These are phyloP conservation scores for Penicillium atrosanguineum DNA, from an alignment of 495 filamentous ascomycete species.

Conservation along the genomic window DNA sequence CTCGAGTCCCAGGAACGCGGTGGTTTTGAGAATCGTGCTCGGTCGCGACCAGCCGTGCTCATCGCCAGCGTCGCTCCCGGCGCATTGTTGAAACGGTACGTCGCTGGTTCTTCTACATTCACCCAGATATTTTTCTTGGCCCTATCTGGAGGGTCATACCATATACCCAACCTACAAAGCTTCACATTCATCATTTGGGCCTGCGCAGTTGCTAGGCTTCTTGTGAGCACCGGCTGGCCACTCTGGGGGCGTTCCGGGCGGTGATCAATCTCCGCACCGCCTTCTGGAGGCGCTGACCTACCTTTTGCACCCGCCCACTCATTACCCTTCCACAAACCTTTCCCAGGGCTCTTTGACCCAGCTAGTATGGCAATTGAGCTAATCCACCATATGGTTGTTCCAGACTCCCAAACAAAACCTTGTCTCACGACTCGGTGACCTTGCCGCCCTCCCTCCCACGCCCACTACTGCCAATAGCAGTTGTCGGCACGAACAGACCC, in stretches of 20 bases:
- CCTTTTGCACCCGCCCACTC: constrained; percentile 23
- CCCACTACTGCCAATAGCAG: constrained; percentile 15
- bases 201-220: constrained; percentile 26
- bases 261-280: constrained; percentile 52
- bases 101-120: constrained; percentile 26
- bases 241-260: constrained; percentile 35
- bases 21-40: constrained; percentile 34
- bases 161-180: not conserved
- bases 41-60: constrained; percentile 40
- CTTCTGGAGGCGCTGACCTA: constrained; percentile 35
- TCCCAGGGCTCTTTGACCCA: constrained; percentile 1
- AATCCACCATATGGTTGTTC: constrained; percentile 15
- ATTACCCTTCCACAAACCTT: constrained; percentile 14
- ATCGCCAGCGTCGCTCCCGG: constrained; percentile 34
- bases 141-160: not conserved
- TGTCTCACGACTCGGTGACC: constrained; percentile 18
- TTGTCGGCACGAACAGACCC: constrained; percentile 3
- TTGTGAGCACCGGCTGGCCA: constrained; percentile 22
- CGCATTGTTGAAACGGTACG: constrained; percentile 48
- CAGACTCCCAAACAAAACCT: constrained; percentile 13
- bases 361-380: constrained; percentile 29
- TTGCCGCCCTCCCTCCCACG: constrained; percentile 19
- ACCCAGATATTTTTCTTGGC: constrained; percentile 3
- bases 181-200: constrained; percentile 7
- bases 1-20: constrained; percentile 20